Base-by-base conservation (phyloP, 1,284 basidiomycete genomes). In the Cryptococcus hybrid region DNA sequence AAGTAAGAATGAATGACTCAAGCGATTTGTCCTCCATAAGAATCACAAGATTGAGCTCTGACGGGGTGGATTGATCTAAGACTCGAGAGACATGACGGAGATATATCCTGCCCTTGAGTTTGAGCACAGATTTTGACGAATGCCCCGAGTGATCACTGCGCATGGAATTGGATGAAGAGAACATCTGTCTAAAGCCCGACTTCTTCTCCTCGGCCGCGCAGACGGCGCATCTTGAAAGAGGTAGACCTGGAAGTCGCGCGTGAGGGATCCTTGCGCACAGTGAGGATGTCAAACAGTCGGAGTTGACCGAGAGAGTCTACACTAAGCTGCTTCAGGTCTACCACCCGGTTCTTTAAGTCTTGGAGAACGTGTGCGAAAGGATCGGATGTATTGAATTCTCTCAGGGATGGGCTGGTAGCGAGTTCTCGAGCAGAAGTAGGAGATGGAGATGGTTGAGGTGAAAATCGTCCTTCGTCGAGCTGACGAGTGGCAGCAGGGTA, bases 161-260 rank as follows among this genome's bases (percentile, higher is more conserved):
- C 9, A 57, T 54, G 2, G 70, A 73, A 5, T 65, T 62, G 6
- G 60, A 44, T 1, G 68, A 64, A 3, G 70, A 67, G 52, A 77
- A 70, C 8, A 73, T 62, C 40, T 57, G 58, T 7, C 67, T 82
- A 0, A 76, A 69, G 24, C 88, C 64, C 8, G 62, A 86, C 70
- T 90, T 92, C 80, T 88, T 89, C 78, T 97, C 94, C 74, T 98
- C 95, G 24, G 90, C 85, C 12, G 98, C 90, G 75, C 94, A 99
- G 60, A 98, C 92, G 59, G 88, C 8, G 95, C 95, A 72, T 97
- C 91, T 69, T 88, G 87, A 84, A 97, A 98, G 44, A 99, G 84
- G 78, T 98, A 97, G 57, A 97, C 90, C 72, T 88, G 90, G 75
- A 95, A 94, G 73, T 95, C 90, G 56, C 91, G 85, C 34, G 92